A percentile compares a stretch with the other conserved stretches of the same genome.
Conservation (phyloP, 148 eudicot species). For the Talinum fruticosum region DNA sequence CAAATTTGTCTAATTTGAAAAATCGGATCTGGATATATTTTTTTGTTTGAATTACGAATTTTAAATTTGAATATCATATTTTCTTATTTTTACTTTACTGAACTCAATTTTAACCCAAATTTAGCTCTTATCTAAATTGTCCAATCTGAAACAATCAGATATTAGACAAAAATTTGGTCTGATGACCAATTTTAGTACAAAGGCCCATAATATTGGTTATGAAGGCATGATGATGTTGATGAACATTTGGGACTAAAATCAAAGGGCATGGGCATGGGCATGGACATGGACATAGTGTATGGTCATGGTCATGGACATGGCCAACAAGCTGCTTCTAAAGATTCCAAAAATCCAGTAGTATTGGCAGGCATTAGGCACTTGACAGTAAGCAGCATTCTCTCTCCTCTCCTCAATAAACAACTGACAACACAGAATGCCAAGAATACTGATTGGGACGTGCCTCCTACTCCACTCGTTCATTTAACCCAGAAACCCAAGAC, state of each 20-base stretch:
- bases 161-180: no score
- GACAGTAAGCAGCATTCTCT: no score
- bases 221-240: slow-evolving; percentile 19
- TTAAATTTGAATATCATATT: no score
- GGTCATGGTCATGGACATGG: slow-evolving; percentile 3
- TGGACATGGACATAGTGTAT: background rate
- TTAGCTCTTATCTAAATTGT: no score
- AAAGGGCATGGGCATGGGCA: background rate
- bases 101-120: no score
- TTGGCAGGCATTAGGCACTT: no score
- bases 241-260: background rate
- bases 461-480: slow-evolving; percentile 11
- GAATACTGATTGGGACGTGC: slow-evolving; percentile 22
- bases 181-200: no score
- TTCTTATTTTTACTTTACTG: no score
- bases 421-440: slow-evolving; percentile 31
- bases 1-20: no score
- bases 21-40: no score
- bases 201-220: background rate
- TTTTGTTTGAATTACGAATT: no score
- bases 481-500: background rate
- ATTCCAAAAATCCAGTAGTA: slow-evolving; percentile 17
- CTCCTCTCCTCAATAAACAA: background rate
- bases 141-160: no score
- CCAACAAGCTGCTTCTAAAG: slow-evolving; percentile 19